Conservation (phyloP, 495 filamentous ascomycete species). For the Glutinoglossum americanum region DNA sequence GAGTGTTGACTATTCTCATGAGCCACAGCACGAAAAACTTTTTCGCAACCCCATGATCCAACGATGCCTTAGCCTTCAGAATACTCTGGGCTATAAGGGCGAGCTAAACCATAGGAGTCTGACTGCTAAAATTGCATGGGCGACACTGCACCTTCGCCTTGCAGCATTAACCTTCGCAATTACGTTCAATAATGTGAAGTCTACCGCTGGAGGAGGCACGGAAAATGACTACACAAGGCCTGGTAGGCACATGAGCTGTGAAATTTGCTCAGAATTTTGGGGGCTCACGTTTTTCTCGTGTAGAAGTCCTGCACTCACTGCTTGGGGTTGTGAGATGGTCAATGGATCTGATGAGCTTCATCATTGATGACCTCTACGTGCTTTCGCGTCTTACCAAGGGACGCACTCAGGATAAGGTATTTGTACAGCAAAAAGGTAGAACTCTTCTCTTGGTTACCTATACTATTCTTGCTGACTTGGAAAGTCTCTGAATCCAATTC, state of each 20-base stretch:
- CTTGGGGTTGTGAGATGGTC: conserved; percentile 12
- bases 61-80: conserved; percentile 46
- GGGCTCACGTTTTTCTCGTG: neutral
- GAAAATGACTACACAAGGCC: conserved; percentile 3
- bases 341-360: conserved; percentile 16
- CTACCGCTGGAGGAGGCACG: neutral
- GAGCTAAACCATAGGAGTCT: conserved; percentile 35
- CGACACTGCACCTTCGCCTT: conserved; percentile 49
- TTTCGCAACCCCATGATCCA: conserved; percentile 45
- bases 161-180: conserved; percentile 44
- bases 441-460: neutral
- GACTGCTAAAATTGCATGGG: conserved; percentile 49
- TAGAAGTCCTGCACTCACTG: neutral
- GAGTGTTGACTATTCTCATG: conserved; percentile 47
- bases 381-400: conserved; percentile 11
- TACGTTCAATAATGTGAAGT: conserved; percentile 9
- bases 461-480: neutral
- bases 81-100: conserved; percentile 41
- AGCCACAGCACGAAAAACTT: conserved; percentile 44
- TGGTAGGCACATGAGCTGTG: neutral
- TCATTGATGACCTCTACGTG: conserved; percentile 16
- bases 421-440: conserved; percentile 12
- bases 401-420: conserved; percentile 8
- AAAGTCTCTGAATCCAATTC: conserved; percentile 14
- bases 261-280: neutral